Evolutionary conservation across 305 asterid genomes (phyloP).

Genomic region (Andrographis paniculata): DNA sequence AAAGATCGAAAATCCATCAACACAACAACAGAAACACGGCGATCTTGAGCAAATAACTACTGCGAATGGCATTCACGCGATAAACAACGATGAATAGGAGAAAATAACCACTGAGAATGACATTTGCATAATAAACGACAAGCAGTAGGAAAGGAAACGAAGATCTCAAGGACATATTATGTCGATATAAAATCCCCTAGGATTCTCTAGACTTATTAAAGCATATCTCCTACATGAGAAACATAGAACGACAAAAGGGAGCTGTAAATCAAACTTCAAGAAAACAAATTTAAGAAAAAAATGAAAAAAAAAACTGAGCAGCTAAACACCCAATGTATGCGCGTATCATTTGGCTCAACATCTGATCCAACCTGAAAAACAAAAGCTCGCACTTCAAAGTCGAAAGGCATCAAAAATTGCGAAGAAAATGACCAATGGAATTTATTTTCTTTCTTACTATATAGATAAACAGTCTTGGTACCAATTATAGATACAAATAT

Average conservation of each 20-base stretch:
- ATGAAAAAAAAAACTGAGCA: too few relatives aligned
- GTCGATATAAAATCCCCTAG: too few relatives aligned
- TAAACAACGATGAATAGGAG: not conserved
- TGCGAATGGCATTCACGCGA: not conserved
- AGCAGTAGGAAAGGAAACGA: too few relatives aligned
- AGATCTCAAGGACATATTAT: too few relatives aligned
- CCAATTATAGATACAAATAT: conserved; percentile 3
- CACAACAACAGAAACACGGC: not conserved
- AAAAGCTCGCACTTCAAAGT: not conserved
- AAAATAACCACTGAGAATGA: not conserved
- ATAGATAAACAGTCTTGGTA: conserved; percentile 18
- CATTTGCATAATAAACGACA: not conserved
- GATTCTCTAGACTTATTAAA: too few relatives aligned
- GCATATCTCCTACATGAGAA: too few relatives aligned
- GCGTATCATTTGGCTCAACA: not conserved
- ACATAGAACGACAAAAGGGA: too few relatives aligned
- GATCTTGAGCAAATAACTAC: not conserved
- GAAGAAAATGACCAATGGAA: not conserved
- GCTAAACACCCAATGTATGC: too few relatives aligned
- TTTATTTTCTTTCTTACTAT: conserved; percentile 14
- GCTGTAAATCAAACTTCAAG: too few relatives aligned
- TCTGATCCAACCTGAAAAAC: not conserved
- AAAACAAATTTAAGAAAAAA: too few relatives aligned
- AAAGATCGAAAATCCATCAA: not conserved
- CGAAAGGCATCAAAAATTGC: too few relatives aligned